Conservation (phyloP, 1,284 basidiomycete species). For the Cutaneotrichosporon arboriforme region DNA sequence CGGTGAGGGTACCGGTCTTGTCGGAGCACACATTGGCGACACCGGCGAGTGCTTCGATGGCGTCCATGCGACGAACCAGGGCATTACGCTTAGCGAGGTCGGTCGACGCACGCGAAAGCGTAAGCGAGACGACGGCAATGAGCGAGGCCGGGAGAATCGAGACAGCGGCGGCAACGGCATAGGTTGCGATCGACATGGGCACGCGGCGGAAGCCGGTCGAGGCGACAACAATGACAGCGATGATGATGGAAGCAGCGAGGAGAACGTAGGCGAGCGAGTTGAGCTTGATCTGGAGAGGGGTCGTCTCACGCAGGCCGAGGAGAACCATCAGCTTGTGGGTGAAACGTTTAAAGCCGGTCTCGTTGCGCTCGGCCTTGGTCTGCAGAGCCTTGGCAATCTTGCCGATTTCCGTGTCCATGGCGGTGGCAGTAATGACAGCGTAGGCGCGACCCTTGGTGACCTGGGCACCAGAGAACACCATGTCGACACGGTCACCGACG, state of each 20-base stretch:
- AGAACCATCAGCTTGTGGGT: constrained; percentile 46
- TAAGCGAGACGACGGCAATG: constrained; percentile 49
- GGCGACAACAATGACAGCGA: constrained; percentile 59
- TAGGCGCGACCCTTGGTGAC: constrained; percentile 63
- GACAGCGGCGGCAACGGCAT: constrained; percentile 53
- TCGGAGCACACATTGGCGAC: constrained; percentile 61
- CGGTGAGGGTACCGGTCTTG: constrained; percentile 62
- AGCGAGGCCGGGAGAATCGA: constrained; percentile 54
- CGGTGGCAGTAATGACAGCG: constrained; percentile 58
- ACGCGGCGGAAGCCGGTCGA: constrained; percentile 53
- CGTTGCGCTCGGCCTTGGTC: constrained; percentile 41
- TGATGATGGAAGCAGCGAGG: constrained; percentile 55
- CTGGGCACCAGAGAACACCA: constrained; percentile 56
- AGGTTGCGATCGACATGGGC: constrained; percentile 47
- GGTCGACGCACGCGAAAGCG: constrained; percentile 45
- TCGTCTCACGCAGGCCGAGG: constrained; percentile 52
- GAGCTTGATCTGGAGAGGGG: constrained; percentile 60
- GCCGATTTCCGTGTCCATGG: constrained; percentile 63
- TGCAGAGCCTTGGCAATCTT: constrained; percentile 55
- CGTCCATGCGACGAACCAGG: constrained; percentile 51
- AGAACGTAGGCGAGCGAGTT: constrained; percentile 59
- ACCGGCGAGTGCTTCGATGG: constrained; percentile 56
- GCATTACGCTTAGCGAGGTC: constrained; percentile 51
- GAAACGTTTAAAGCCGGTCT: constrained; percentile 39
- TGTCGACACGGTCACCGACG: constrained; percentile 50